Percentiles rank a stretch among this genome's conserved stretches.
Conservation (phyloP, 441 rosid species). For the Gossypium lobatum region DNA sequence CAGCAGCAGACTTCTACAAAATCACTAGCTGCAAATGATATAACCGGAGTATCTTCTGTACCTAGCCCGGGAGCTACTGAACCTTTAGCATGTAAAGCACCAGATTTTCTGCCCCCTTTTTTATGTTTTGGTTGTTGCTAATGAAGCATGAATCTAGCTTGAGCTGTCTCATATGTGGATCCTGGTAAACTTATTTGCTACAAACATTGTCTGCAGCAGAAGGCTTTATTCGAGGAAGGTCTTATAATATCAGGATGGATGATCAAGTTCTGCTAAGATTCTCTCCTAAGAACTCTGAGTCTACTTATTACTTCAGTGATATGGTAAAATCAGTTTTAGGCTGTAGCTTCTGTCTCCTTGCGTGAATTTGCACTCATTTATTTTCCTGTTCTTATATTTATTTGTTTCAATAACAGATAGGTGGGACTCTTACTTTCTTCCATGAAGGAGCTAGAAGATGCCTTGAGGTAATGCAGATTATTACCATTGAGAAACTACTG, state of each 20-base stretch:
- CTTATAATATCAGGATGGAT: slow-evolving; percentile 94
- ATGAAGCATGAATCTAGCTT: slow-evolving; percentile 18
- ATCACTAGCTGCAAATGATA: slow-evolving; percentile 35
- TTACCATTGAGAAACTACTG: slow-evolving; percentile 8
- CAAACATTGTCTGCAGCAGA: slow-evolving; percentile 77
- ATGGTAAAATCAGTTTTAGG: slow-evolving; percentile 41
- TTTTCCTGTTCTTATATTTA: slow-evolving; percentile 15
- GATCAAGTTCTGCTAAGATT: slow-evolving; percentile 80
- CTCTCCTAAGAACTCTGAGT: slow-evolving; percentile 83
- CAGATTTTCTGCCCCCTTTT: slow-evolving; percentile 9
- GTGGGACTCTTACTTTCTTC: slow-evolving; percentile 93
- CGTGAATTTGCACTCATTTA: background rate
- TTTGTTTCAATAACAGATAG: slow-evolving; percentile 52
- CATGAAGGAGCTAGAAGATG: slow-evolving; percentile 85
- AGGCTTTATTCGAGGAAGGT: slow-evolving; percentile 88
- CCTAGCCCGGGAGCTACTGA: slow-evolving; percentile 36
- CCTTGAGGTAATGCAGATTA: slow-evolving; percentile 63
- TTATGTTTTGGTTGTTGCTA: slow-evolving; percentile 1
- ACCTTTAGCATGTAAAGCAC: slow-evolving; percentile 53
- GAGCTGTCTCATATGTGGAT: slow-evolving; percentile 12
- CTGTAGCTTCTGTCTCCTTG: slow-evolving; percentile 7
- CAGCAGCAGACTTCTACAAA: slow-evolving; percentile 43
- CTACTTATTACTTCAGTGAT: slow-evolving; percentile 91
- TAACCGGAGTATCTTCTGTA: slow-evolving; percentile 33
- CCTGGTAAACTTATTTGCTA: slow-evolving; percentile 36